Evolutionary conservation across 129 eudicot species (phyloP).

Genomic region (Escallonia herrerae): DNA sequence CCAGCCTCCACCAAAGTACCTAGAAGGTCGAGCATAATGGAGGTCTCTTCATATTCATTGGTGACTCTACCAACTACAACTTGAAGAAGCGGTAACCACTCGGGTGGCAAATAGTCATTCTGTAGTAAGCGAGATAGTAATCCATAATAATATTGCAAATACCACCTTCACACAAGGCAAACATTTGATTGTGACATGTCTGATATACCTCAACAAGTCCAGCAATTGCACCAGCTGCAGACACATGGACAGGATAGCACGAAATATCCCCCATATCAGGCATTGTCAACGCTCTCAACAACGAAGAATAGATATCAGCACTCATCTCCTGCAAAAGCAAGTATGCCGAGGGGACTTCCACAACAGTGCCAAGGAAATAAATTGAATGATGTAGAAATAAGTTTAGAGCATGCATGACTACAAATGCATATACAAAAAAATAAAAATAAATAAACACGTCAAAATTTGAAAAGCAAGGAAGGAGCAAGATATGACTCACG

Average conservation of each 20-base stretch:
- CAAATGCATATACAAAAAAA: neutral
- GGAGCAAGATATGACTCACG: slow-evolving; percentile 29
- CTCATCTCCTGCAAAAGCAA: slow-evolving; percentile 55
- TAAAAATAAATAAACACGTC: neutral
- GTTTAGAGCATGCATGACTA: neutral
- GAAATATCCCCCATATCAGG: slow-evolving; percentile 42
- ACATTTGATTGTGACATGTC: neutral
- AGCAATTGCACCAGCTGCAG: slow-evolving; percentile 73
- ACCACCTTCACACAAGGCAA: slow-evolving; percentile 1
- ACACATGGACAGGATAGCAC: slow-evolving; percentile 60
- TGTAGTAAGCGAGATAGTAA: slow-evolving; percentile 16
- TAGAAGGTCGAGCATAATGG: slow-evolving; percentile 59
- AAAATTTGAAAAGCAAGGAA: neutral
- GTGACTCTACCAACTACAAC: slow-evolving; percentile 49
- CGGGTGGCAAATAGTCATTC: slow-evolving; percentile 71
- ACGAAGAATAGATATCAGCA: slow-evolving; percentile 44
- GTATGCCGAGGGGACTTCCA: too few species aligned
- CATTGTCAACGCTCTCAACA: slow-evolving; percentile 53
- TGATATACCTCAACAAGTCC: slow-evolving; percentile 62
- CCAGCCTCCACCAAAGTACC: slow-evolving; percentile 69
- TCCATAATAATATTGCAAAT: neutral
- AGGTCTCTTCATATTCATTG: slow-evolving; percentile 46
- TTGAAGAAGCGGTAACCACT: slow-evolving; percentile 74
- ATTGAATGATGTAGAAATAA: slow-evolving; percentile 1
- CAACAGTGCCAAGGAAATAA: neutral